phyloP scores from a whole-genome alignment of 1,139 yeast genomes.

The Suhomyces wounanorum region DNA sequence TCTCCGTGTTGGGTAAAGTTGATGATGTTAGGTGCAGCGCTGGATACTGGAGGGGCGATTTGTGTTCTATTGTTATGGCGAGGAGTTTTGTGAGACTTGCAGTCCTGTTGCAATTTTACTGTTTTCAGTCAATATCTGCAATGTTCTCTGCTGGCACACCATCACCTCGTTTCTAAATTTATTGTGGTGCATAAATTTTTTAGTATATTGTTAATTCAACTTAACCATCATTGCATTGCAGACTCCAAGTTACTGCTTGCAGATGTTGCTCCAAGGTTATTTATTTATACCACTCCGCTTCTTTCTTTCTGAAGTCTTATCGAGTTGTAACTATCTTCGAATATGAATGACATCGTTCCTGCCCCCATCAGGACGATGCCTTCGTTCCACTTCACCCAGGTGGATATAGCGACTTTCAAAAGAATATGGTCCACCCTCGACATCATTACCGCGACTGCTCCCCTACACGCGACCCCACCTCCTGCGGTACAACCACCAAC shows the following conservation, averaged over 20 bases:
- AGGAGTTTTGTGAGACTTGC: background rate
- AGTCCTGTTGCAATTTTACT: background rate
- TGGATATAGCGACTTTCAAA: constrained; percentile 18
- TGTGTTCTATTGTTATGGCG: constrained; percentile 1
- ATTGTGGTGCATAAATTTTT: constrained; percentile 2
- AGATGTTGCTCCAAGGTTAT: background rate
- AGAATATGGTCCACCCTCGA: constrained; percentile 20
- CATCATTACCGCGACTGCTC: constrained; percentile 10
- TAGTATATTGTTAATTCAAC: constrained; percentile 2
- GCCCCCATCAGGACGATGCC: constrained; percentile 1
- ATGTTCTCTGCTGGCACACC: constrained; percentile 2
- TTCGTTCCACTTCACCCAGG: constrained; percentile 15
- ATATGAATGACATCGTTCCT: constrained; percentile 7
- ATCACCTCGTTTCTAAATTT: constrained; percentile 3
- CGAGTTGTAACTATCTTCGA: background rate
- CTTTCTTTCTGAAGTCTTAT: background rate
- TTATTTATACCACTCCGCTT: background rate
- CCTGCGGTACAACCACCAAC: background rate
- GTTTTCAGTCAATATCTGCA: constrained; percentile 1
- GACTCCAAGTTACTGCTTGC: constrained; percentile 1
- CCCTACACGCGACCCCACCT: background rate
- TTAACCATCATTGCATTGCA: background rate
- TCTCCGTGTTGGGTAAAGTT: background rate
- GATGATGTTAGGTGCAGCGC: background rate
- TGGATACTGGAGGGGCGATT: background rate